These are phyloP conservation scores for Sporothrix schenckii DNA, from an alignment of 2,329 filamentous ascomycete genomes.

Conservation along the genomic window DNA sequence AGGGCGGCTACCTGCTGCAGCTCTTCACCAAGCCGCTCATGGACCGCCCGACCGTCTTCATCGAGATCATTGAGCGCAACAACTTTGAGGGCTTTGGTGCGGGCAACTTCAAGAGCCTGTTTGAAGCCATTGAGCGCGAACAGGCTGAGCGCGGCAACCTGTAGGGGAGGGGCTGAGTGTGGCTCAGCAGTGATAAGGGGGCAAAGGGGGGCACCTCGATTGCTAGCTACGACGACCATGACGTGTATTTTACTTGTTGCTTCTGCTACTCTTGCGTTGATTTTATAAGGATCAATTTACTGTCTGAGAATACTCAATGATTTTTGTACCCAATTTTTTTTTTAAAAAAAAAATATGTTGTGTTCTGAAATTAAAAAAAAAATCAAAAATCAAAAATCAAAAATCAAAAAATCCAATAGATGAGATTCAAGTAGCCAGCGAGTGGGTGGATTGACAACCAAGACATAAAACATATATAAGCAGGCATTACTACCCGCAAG, in stretches of 20 bases:
- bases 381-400: too few species aligned
- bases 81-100: conserved; percentile 91
- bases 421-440: too few species aligned
- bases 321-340: too few species aligned
- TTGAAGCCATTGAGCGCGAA: conserved; percentile 93
- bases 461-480: too few species aligned
- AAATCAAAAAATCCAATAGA: too few species aligned
- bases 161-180: conserved; percentile 42
- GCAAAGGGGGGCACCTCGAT: not conserved
- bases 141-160: conserved; percentile 85
- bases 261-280: not conserved
- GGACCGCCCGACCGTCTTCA: conserved; percentile 92
- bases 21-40: conserved; percentile 85
- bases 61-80: conserved; percentile 93
- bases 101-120: conserved; percentile 92
- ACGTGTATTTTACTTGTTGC: not conserved
- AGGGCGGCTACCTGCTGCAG: conserved; percentile 79
- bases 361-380: too few species aligned
- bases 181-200: not conserved
- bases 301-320: not conserved
- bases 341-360: not conserved
- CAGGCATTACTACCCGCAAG: too few species aligned
- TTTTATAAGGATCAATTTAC: not conserved
- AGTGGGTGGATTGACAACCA: too few species aligned
- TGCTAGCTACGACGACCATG: conserved; percentile 6